Base-by-base conservation (phyloP, 2,329 filamentous ascomycete species). In the Cordyceps pruinosa region DNA sequence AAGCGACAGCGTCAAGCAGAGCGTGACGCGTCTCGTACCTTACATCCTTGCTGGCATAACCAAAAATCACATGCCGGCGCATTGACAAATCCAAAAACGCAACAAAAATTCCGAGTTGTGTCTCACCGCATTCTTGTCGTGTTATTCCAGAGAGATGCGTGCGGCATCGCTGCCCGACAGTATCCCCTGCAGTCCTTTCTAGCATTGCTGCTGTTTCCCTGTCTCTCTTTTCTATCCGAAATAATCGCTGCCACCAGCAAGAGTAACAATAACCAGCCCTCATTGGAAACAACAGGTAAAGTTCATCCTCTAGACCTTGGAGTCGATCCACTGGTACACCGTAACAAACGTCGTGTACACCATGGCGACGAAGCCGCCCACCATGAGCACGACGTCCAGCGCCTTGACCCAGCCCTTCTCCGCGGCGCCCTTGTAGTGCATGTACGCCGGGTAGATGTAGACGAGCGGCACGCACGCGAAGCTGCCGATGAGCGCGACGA, bases 381-480 rank as follows among this genome's bases (percentile, higher is more conserved):
- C 68, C 72, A 90, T 85, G 66, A 90, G 77, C 1, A 73, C 66
- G 5, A 87, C 59, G 65, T 91, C 87, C 5, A 82, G 75, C 2
- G 70, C 67, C 71, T 84, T 88, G 28, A 73, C 78, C 66, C 70
- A 73, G 32, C 68, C 70, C n/a, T 76, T 80, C 49, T 77, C 74
- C 7, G 87, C 87, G 4, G 86, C 77, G 5, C 84, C 87, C 64
- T 78, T 83, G 70, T 83, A 87, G 68, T 91, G 88, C 65, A 91
- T 66, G 60, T 79, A 85, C 0, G 88, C 80, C 44, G 88, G 87
- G 66, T 90, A 90, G 58, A 90, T 87, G 70, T 90, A 90, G 12
- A 90, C 87, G 61, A 90, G 70, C 15, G 87, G 87, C 55, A 90
- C 85, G 63, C 87, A 90, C 2, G 87, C 87, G 65, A 88, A 84